Base-by-base conservation (phyloP, 495 filamentous ascomycete species). In the Terfezia claveryi region DNA sequence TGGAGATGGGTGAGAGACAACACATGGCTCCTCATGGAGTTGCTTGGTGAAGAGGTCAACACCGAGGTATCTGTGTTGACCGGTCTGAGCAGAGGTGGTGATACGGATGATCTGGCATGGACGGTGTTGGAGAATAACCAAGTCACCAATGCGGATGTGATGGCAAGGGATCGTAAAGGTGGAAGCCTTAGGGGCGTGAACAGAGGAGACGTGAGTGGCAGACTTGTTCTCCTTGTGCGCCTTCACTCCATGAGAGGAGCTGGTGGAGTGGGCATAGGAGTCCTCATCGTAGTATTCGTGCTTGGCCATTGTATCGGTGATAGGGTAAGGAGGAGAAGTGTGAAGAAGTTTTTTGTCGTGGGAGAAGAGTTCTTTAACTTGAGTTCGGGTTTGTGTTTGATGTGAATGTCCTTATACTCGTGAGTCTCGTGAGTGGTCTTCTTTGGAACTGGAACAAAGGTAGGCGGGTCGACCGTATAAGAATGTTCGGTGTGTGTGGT, bases 21-120 rank as follows among this genome's bases (percentile, higher is more conserved):
- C 95, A 69, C 82, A 87, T 52, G 87, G 93, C 81, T 98, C 91
- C 74, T 98, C 91, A 71, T 96, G 88, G 54, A 98, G 81, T 74
- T 95, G 85, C 79, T 94, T 89, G 77, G 87, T 94, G 85, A 98
- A 98, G 65, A 98, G 84, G 73, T 98, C 91, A 59, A 98, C 91
- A 77, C 91, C 91, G 55, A 96, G 83, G 81, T 96, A 98, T 68
- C 91, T 86, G 77, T 96, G 86, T 80, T 98, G 91, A 69, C 92
- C 91, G 50, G 91, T 98, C 75, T 93, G 88, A 59, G 85, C 79
- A 56, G 92, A 96, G 72, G 87, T 92, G 61, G 87, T 92, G 81
- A 98, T 95, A 66, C 88, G 88, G 78, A 98, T 98, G 69, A 98
- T 89, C 79, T 96, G 91, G 85, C 89, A 96, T 58, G 92, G 91